Base-by-base conservation (phyloP, 768 basidiomycete genomes). In the Tylopilus vinaceipallidus region DNA sequence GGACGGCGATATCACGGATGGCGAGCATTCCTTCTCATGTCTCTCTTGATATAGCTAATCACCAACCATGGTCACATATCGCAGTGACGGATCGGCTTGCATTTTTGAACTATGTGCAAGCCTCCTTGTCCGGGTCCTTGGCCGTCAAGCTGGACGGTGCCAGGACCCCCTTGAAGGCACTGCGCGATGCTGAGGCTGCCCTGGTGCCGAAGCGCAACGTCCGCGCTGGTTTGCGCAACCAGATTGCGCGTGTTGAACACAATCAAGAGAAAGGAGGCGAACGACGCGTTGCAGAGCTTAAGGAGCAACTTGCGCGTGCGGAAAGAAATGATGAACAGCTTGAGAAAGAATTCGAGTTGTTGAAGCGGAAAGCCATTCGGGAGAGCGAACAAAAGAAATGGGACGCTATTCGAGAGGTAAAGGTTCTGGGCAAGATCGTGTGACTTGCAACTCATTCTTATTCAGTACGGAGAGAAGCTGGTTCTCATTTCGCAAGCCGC, bases 401-500 rank as follows among this genome's bases (percentile, higher is more conserved):
- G 89, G 81, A 85, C 36, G 91, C 91, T 11, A 68, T 91, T 43
- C 77, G 81, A 62, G 91, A 93, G 81, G 90, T 88, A 59, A 41
- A 42, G 3, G 20, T 13, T 22, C 47, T 61, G 58, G 24, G 11
- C 44, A 27, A 24, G 19, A 23, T 22, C 8, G n/a, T 36, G n/a
- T 41, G 14, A 30, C 20, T 3, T 13, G 40, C 50, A 3, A 20
- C 45, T 61, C 8, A 55, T 23, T 7, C 23, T 33, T 10, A 34
- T 45, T 2, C 47, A 92, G 90, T 93, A 85, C 50, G 88, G 81
- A 39, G 91, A 93, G 66, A 93, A 92, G 63, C 68, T 93, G 4
- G 70, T 84, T 1, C 73, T 93, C 6, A 64, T 92, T 8, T 77
- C 87, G 4, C 86, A 92, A 66, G 87, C 86, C 4, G 80, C 84